A percentile compares a stretch with the other conserved stretches of the same genome.
Evolutionary conservation across 495 filamentous ascomycete genomes (phyloP).

Genomic region (Podospora pseudopauciseta): DNA sequence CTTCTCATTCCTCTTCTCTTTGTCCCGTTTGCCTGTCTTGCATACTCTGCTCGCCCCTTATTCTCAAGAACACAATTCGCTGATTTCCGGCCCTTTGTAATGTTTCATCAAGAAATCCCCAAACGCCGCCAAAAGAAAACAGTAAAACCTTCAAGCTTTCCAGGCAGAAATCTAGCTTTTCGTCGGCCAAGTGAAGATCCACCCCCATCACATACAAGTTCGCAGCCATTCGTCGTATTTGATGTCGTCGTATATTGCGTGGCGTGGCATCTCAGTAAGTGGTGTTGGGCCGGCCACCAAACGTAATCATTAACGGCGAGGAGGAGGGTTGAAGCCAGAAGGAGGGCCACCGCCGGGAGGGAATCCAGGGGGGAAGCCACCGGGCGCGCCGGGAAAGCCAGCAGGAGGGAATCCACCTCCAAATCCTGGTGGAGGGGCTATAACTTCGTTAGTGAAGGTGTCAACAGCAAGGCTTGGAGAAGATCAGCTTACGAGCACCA

Average conservation of each 20-base stretch:
- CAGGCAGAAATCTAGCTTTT: background rate
- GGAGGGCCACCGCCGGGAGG: conserved; percentile 49
- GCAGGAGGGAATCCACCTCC: conserved; percentile 45
- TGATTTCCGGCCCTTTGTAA: conserved; percentile 9
- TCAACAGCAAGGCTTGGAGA: background rate
- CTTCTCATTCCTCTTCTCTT: background rate
- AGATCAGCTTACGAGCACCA: conserved; percentile 60
- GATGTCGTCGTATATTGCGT: conserved; percentile 9
- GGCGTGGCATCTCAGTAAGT: conserved; percentile 18
- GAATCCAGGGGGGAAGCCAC: conserved; percentile 45
- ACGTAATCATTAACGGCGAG: conserved; percentile 56
- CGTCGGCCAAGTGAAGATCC: background rate
- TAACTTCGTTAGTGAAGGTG: conserved; percentile 8
- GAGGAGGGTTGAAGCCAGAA: conserved; percentile 65
- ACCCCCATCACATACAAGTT: background rate
- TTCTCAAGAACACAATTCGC: background rate
- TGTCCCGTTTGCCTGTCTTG: background rate
- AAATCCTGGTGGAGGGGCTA: conserved; percentile 64
- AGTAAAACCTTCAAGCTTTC: background rate
- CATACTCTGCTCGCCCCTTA: background rate
- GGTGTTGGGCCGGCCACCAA: conserved; percentile 16
- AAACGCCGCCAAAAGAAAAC: conserved; percentile 29
- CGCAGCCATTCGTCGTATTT: conserved; percentile 25
- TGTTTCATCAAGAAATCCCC: conserved; percentile 26
- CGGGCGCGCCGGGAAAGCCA: conserved; percentile 51